phyloP scores from a whole-genome alignment of 495 filamentous ascomycete genomes.

The Aspergillus sparsus region DNA sequence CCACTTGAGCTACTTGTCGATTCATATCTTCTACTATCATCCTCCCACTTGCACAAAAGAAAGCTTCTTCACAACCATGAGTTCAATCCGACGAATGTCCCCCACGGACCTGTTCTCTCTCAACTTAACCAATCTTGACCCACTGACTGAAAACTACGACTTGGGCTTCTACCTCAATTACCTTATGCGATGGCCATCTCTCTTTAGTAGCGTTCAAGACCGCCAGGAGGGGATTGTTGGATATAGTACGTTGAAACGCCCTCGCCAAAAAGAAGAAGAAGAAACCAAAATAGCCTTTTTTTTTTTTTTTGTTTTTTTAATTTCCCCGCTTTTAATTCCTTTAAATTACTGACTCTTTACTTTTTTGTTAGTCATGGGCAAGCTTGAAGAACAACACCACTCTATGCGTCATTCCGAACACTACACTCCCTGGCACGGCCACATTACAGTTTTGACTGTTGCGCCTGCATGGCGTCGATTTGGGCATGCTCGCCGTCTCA shows the following conservation, averaged over 20 bases:
- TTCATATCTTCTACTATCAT: no score
- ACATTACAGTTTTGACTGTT: slow-evolving; percentile 94
- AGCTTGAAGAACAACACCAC: slow-evolving; percentile 83
- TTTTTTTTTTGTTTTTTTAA: neutral
- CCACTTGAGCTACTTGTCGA: no score
- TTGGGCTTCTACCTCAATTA: slow-evolving; percentile 94
- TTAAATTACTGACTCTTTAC: slow-evolving; percentile 5
- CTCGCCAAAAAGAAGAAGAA: neutral
- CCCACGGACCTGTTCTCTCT: slow-evolving; percentile 76
- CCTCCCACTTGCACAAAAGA: neutral
- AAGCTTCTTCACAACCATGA: slow-evolving; percentile 50
- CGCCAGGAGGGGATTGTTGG: slow-evolving; percentile 79
- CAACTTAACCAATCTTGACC: slow-evolving; percentile 85
- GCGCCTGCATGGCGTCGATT: slow-evolving; percentile 81
- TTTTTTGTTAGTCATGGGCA: slow-evolving; percentile 77
- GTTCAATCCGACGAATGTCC: slow-evolving; percentile 68
- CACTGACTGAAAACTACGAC: slow-evolving; percentile 94
- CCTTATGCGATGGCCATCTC: slow-evolving; percentile 88
- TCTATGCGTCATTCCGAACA: slow-evolving; percentile 70
- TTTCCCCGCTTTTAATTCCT: neutral
- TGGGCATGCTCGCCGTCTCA: slow-evolving; percentile 80
- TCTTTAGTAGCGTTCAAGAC: slow-evolving; percentile 86
- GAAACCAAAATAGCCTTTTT: slow-evolving; percentile 3
- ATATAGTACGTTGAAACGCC: slow-evolving; percentile 66
- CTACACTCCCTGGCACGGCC: slow-evolving; percentile 95